Base-by-base conservation (phyloP, 2,329 filamentous ascomycete species). In the Beauveria scarabaeidicola region DNA sequence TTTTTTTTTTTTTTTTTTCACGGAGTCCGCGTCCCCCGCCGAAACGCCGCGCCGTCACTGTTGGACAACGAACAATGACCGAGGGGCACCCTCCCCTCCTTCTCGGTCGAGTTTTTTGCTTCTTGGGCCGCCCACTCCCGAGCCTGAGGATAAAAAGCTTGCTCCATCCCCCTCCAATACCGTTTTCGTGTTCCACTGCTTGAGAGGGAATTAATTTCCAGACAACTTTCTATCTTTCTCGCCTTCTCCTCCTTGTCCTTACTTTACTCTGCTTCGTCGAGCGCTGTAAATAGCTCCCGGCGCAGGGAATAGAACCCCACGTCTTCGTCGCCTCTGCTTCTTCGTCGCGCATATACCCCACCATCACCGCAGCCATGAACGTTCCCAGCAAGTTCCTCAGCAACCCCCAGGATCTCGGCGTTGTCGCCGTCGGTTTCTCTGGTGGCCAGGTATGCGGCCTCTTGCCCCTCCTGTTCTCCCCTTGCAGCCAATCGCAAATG, bases 341-440 rank as follows among this genome's bases (percentile, higher is more conserved):
- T 19, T 52, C 11, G 36, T 40, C 27, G 55, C n/a, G 25, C 32
- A 27, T 43, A 44, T 23, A 41, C 38, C 52, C 46, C 53, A 40
- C 36, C 53, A 58, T 38, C 36, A 47, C 41, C 27, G n/a, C 40
- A 62, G 68, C 62, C 64, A 80, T 82, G 77, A 78, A 80, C 67
- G 71, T 83, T 64, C 72, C 77, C 65, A 81, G 79, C 71, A 91
- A 88, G 70, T 97, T 97, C 78, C 87, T 97, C 66, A 80, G 87
- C 64, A 81, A 87, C 70, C 83, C 86, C 36, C 81, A 89, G 69
- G 87, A 97, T 69, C 81, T 99, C 64, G 94, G 93, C 63, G 83
- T 99, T 60, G 91, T 97, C 41, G 91, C 93, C 53, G 94, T 97
- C 41, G 93, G 93, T 63, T 99, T 97, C 79, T 96, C 91, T 58